Conservation (phyloP, 352 stramenopile species). For the Aphanomyces stellatus region DNA sequence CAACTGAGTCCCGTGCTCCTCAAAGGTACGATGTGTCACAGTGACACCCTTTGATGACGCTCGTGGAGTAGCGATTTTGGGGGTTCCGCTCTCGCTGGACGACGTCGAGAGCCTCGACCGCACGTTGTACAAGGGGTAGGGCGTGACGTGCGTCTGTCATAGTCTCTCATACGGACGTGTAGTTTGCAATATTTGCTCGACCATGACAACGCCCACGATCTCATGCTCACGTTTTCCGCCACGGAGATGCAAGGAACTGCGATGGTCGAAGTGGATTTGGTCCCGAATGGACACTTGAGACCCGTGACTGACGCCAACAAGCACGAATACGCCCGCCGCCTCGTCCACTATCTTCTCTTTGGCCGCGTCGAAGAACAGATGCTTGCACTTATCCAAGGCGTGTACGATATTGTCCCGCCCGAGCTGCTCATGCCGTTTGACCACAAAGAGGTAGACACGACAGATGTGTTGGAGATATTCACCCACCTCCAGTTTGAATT, state of each 20-base stretch:
- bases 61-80: conserved; percentile 91
- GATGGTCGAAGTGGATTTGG: conserved; percentile 54
- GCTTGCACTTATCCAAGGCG: conserved; percentile 75
- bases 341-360: conserved; percentile 93
- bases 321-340: conserved; percentile 88
- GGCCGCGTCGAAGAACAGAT: conserved; percentile 89
- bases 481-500: conserved; percentile 51
- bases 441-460: conserved; percentile 98
- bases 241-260: conserved; percentile 52
- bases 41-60: no score
- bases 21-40: conserved; percentile 30
- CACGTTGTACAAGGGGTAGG: conserved; percentile 53
- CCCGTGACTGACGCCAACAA: conserved; percentile 94
- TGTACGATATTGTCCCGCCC: conserved; percentile 97
- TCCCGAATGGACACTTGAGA: conserved; percentile 44
- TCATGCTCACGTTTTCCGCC: conserved; percentile 68
- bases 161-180: neutral
- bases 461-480: no score
- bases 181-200: conserved; percentile 64
- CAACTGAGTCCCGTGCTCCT: conserved; percentile 63
- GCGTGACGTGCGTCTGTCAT: conserved; percentile 45
- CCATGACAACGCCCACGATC: conserved; percentile 53
- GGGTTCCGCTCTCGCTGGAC: conserved; percentile 72
- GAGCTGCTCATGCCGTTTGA: conserved; percentile 96
- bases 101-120: conserved; percentile 74